These are phyloP conservation scores for Ananas comosus DNA, from an alignment of 176 grass and related monocot species.

Conservation along the genomic window DNA sequence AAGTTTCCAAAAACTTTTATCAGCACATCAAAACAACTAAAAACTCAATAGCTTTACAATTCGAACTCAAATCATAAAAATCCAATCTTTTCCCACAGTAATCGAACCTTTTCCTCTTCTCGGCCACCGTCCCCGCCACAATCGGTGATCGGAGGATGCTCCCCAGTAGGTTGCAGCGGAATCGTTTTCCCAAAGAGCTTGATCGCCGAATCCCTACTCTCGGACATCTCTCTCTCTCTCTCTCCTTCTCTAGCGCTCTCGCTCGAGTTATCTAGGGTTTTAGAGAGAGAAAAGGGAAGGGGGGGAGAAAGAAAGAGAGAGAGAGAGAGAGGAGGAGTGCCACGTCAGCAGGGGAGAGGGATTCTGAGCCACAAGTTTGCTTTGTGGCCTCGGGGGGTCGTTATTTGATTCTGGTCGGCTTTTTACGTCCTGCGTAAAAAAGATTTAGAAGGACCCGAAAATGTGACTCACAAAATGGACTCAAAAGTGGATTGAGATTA, in stretches of 20 bases:
- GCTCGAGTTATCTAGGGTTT: conserved; percentile 12
- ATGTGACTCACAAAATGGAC: no score
- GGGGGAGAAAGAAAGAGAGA: conserved; percentile 31
- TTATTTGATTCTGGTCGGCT: conserved; percentile 44
- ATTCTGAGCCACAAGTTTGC: conserved; percentile 69
- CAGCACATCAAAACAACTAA: no score
- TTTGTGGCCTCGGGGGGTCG: conserved; percentile 53
- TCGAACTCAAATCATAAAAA: background rate
- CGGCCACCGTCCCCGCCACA: conserved; percentile 15
- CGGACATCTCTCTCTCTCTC: conserved; percentile 11
- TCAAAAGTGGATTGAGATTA: no score
- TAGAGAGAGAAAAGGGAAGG: conserved; percentile 25
- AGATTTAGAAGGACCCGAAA: background rate
- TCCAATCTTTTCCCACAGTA: background rate
- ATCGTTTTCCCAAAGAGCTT: conserved; percentile 87
- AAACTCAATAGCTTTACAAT: no score
- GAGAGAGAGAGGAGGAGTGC: conserved; percentile 8
- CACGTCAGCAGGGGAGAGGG: conserved; percentile 26
- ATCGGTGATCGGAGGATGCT: conserved; percentile 20
- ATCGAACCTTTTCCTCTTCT: conserved; percentile 27
- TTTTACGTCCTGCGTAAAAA: background rate
- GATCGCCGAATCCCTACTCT: conserved; percentile 31
- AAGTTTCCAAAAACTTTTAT: no score
- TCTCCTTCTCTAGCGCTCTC: conserved; percentile 7
- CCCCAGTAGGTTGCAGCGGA: conserved; percentile 2